Base-by-base conservation (phyloP, 768 basidiomycete genomes). In the Amanita rubescens region DNA sequence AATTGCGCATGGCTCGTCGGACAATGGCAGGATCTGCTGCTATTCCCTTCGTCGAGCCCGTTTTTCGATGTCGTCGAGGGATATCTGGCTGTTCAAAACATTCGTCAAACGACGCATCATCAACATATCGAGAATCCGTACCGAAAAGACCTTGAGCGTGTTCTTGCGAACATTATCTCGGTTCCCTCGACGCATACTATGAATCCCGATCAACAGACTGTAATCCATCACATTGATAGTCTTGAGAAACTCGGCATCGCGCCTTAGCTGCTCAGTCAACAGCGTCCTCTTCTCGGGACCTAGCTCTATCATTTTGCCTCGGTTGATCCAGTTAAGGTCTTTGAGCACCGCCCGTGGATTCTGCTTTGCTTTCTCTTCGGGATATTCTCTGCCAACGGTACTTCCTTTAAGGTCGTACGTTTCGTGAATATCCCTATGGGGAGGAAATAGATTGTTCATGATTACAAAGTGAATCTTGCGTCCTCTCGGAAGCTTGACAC, bases 361-460 rank as follows among this genome's bases (percentile, higher is more conserved):
- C 53, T 69, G 65, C 67, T 82, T 84, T 57, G 80, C 73, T 61
- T 85, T 88, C 33, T 90, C 90, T 64, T 95, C 94, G 0, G 93
- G 78, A 58, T 92, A 94, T 67, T 84, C 76, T 22, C 95, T 75
- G 0, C 94, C 95, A 1, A 95, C 82, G 0, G 94, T 94, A 44
- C 88, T 91, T 2, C 94, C 95, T 66, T 99, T 98, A 59, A 98
- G 76, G 67, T 99, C 95, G 64, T 89, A 98, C 27, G 94, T 95
- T 73, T 97, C 96, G 69, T 99, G 96, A 39, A 98, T 78, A 66
- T 99, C 96, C 59, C 92, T 84, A 70, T 98, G 95, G 0, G 96
- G 87, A 0, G 96, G 95, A 71, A 99, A 97, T 25, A 99, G 78
- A 67, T 99, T 99, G 75, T 98, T 99, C 94, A 98, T 97, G 70